Conservation (phyloP, 257 asterid species). For the Echium plantagineum region DNA sequence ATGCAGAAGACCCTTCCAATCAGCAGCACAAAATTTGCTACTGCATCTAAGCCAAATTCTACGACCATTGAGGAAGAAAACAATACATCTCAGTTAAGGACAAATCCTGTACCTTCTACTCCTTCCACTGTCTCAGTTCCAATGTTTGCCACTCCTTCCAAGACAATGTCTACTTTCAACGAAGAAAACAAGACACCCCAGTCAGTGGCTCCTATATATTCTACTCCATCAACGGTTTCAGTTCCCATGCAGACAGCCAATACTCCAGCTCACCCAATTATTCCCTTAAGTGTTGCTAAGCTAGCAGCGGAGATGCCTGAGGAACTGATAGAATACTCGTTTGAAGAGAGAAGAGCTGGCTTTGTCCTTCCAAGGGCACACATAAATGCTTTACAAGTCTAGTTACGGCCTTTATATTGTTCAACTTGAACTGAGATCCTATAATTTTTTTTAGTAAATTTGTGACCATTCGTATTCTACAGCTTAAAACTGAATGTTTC, state of each 20-base stretch:
- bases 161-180: conserved; percentile 17
- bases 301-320: conserved; percentile 21
- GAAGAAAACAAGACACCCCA: conserved; percentile 69
- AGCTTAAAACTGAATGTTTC: no score
- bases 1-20: conserved; percentile 43
- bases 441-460: no score
- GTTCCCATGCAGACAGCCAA: conserved; percentile 71
- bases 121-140: conserved; percentile 44
- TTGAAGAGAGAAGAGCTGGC: conserved; percentile 78
- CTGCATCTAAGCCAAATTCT: conserved; percentile 44
- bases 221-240: conserved; percentile 50
- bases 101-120: conserved; percentile 43
- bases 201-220: conserved; percentile 36
- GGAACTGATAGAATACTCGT: conserved; percentile 65
- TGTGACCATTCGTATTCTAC: no score
- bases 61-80: conserved; percentile 42
- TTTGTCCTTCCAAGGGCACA: conserved; percentile 43
- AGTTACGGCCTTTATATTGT: background rate
- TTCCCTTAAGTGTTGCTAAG: background rate
- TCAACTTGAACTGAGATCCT: background rate
- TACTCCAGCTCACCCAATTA: conserved; percentile 36
- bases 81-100: conserved; percentile 47
- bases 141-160: conserved; percentile 23
- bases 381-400: conserved; percentile 20
- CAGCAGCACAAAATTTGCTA: conserved; percentile 26